Evolutionary conservation across 106 monocot genomes (phyloP).

Genomic region (Acorus calamus): DNA sequence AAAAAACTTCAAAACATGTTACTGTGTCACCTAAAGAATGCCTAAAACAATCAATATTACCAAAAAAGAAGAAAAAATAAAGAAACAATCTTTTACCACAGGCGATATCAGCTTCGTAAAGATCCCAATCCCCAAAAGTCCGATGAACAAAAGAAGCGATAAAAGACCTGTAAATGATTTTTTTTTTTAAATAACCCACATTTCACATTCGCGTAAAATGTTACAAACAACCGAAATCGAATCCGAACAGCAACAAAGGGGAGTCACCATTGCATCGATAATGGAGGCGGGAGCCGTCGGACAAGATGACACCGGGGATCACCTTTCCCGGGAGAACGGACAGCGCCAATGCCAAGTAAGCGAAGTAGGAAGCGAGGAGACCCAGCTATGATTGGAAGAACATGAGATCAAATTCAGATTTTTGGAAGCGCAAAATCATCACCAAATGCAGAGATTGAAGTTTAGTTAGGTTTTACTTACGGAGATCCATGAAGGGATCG

Average conservation of each 20-base stretch:
- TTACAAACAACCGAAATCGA: not conserved
- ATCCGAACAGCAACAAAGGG: not conserved
- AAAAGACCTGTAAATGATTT: not conserved
- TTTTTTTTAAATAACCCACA: too few relatives aligned
- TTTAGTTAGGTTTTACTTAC: too few relatives aligned
- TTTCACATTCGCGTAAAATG: not conserved
- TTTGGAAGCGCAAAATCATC: too few relatives aligned
- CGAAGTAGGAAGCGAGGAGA: not conserved
- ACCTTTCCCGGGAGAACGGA: not conserved
- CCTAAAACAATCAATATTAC: not conserved
- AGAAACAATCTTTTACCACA: not conserved
- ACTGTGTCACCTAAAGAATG: too few relatives aligned
- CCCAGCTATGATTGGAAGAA: not conserved
- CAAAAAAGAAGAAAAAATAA: not conserved
- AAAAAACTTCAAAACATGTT: too few relatives aligned
- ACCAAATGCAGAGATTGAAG: too few relatives aligned
- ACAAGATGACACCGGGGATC: not conserved
- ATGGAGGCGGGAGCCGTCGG: slow-evolving; percentile 3
- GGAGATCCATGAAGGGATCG: too few relatives aligned
- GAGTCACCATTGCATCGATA: not conserved
- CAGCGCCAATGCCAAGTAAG: not conserved
- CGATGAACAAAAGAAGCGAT: not conserved
- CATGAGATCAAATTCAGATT: too few relatives aligned
- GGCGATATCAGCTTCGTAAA: not conserved
- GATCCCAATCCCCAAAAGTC: not conserved